Evolutionary conservation across 1,139 yeast genomes (phyloP).

Genomic region (Taphrina deformans): DNA sequence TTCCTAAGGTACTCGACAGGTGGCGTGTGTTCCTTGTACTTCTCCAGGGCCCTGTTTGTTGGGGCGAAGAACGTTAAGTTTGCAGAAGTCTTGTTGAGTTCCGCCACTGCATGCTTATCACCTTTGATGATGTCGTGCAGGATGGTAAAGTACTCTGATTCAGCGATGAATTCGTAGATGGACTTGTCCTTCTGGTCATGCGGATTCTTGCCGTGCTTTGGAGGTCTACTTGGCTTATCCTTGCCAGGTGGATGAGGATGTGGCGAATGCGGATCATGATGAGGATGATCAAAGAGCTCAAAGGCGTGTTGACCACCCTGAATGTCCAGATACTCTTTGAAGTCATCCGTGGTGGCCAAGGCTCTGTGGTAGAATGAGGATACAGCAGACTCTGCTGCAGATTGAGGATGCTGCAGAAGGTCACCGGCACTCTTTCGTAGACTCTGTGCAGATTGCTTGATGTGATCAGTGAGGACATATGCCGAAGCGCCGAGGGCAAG

Average conservation of each 20-base stretch:
- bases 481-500: not conserved
- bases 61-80: slow-evolving; percentile 37
- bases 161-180: slow-evolving; percentile 19
- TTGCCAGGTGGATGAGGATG: slow-evolving; percentile 27
- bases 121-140: slow-evolving; percentile 32
- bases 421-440: not conserved
- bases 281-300: slow-evolving; percentile 14
- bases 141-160: slow-evolving; percentile 25
- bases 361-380: not conserved
- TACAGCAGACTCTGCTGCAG: not conserved
- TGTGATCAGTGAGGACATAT: not conserved
- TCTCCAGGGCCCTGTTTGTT: slow-evolving; percentile 34
- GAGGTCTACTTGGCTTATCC: not conserved
- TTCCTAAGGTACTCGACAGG: slow-evolving; percentile 28
- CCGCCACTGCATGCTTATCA: slow-evolving; percentile 34
- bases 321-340: not conserved
- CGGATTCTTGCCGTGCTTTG: slow-evolving; percentile 10
- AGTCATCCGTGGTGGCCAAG: not conserved
- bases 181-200: slow-evolving; percentile 30
- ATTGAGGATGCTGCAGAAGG: not conserved
- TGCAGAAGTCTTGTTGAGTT: slow-evolving; percentile 36
- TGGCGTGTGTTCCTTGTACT: slow-evolving; percentile 30
- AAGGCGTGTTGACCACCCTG: slow-evolving; percentile 13
- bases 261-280: slow-evolving; percentile 15
- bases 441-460: not conserved